Base-by-base conservation (phyloP, 371 early-diverging fungal genomes). In the Actinomortierella ambigua region DNA sequence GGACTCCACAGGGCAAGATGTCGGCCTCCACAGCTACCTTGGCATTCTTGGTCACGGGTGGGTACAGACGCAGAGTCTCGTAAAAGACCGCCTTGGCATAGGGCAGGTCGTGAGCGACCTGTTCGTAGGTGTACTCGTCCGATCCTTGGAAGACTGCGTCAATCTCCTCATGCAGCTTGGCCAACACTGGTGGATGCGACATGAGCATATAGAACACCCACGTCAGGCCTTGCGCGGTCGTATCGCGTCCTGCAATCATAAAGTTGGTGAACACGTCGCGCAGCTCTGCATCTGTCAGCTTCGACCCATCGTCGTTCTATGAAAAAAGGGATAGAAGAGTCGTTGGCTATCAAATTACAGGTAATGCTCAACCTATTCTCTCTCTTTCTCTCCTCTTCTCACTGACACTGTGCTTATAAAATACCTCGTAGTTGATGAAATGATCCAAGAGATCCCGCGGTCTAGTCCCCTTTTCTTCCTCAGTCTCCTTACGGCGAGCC, bases 1-100 rank as follows among this genome's bases (percentile, higher is more conserved):
- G 58, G 0, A 83, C 84, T 3, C 88, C 88, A 59, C 87, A 86
- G 1, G 90, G 90, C 57, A 82, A 80, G 5, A 84, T 57, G 63
- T 84, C 85, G 54, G 86, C 88, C 7, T 77, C 53, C 46, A 89
- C 42, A 13, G 17, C 54, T 26, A 39, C 23, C 54, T 43, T 54
- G n/a, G 40, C 6, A 17, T 54, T 54, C 42, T 54, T 54, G 22
- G 54, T 13, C 7, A 54, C 24, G 0, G 43, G 44, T 1, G 54
- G 44, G 17, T 40, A 24, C 18, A 54, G 43, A 9, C 54, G 22
- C 24, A 53, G 2, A 3, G 54, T 54, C 44, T 54, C 54, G 17
- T 54, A 24, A 22, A 54, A 43, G 42, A 54, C 54, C 13, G 54
- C 54, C 42, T 54, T 54, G 1, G 42, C 22, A 24, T 54, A 54